A percentile compares a stretch with the other conserved stretches of the same genome.
These are phyloP conservation scores for Fusarium heterosporum DNA, from an alignment of 2,329 filamentous ascomycete species.

Conservation along the genomic window DNA sequence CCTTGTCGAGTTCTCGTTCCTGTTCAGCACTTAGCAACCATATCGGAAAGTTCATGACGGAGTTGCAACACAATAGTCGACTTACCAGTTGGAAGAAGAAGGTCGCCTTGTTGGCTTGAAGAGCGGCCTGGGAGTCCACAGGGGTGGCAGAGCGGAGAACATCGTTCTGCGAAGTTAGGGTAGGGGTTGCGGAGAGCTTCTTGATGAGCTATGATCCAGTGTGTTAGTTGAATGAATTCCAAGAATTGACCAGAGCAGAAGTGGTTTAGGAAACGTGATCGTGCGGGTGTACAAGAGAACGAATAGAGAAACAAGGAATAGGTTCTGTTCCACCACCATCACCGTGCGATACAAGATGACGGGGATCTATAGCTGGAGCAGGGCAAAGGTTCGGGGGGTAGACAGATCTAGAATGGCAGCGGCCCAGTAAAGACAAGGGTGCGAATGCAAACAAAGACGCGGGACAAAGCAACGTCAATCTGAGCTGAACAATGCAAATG, in stretches of 20 bases:
- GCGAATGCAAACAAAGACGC: conserved; percentile 8
- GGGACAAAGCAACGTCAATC: conserved; percentile 9
- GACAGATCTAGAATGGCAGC: conserved; percentile 13
- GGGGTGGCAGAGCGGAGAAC: conserved; percentile 59
- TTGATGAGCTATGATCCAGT: conserved; percentile 84
- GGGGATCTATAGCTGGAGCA: conserved; percentile 27
- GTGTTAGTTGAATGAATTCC: conserved; percentile 39
- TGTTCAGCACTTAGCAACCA: conserved; percentile 61
- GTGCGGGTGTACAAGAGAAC: conserved; percentile 31
- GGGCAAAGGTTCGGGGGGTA: conserved; percentile 17
- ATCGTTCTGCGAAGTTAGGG: conserved; percentile 81
- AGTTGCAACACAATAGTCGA: conserved; percentile 27
- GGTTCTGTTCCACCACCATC: conserved; percentile 37
- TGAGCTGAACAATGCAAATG: conserved; percentile 16
- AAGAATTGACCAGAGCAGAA: conserved; percentile 31
- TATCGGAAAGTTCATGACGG: conserved; percentile 44
- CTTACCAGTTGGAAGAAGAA: conserved; percentile 98
- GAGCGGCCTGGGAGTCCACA: conserved; percentile 83
- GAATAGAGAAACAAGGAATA: conserved; percentile 37
- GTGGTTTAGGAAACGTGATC: conserved; percentile 40
- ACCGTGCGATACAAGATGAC: conserved; percentile 23
- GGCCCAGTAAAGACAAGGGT: conserved; percentile 9
- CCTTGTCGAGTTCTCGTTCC: conserved; percentile 98
- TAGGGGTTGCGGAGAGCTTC: conserved; percentile 92
- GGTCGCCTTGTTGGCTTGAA: conserved; percentile 97